Evolutionary conservation across 129 eudicot genomes (phyloP).

Genomic region (Lactuca saligna): DNA sequence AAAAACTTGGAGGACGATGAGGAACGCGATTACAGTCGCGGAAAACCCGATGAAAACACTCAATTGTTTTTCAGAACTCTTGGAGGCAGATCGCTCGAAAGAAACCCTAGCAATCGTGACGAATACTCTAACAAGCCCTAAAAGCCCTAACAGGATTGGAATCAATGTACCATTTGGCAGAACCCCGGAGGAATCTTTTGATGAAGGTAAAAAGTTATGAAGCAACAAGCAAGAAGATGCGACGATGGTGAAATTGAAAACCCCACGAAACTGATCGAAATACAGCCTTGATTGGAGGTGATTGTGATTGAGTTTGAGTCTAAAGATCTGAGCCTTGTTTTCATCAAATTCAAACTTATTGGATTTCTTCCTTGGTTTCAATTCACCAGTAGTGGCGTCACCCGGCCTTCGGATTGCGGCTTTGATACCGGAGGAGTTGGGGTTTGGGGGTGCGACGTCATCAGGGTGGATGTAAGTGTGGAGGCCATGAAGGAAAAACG

Average conservation of each 20-base stretch:
- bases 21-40: slow-evolving; percentile 45
- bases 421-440: slow-evolving; percentile 43
- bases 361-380: slow-evolving; percentile 67
- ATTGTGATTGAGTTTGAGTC: slow-evolving; percentile 67
- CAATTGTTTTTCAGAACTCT: slow-evolving; percentile 62
- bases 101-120: slow-evolving; percentile 51
- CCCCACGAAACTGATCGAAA: slow-evolving; percentile 56
- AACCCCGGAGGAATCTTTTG: slow-evolving; percentile 47
- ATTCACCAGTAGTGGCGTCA: slow-evolving; percentile 37
- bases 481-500: slow-evolving; percentile 64
- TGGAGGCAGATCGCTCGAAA: slow-evolving; percentile 75
- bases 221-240: slow-evolving; percentile 48
- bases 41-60: slow-evolving; percentile 50
- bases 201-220: slow-evolving; percentile 40
- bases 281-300: slow-evolving; percentile 70
- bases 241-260: slow-evolving; percentile 54
- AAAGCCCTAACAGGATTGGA: slow-evolving; percentile 64
- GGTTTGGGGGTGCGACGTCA: slow-evolving; percentile 68
- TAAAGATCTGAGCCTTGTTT: slow-evolving; percentile 94
- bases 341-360: slow-evolving; percentile 81
- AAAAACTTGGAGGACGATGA: slow-evolving; percentile 42
- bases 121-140: slow-evolving; percentile 46
- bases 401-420: slow-evolving; percentile 87
- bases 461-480: slow-evolving; percentile 97
- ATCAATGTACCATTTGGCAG: slow-evolving; percentile 62